Evolutionary conservation across 805 yeast genomes (phyloP), one percentile per base, ranked within the genome.

Genomic region (Wickerhamomyces canadensis): DNA sequence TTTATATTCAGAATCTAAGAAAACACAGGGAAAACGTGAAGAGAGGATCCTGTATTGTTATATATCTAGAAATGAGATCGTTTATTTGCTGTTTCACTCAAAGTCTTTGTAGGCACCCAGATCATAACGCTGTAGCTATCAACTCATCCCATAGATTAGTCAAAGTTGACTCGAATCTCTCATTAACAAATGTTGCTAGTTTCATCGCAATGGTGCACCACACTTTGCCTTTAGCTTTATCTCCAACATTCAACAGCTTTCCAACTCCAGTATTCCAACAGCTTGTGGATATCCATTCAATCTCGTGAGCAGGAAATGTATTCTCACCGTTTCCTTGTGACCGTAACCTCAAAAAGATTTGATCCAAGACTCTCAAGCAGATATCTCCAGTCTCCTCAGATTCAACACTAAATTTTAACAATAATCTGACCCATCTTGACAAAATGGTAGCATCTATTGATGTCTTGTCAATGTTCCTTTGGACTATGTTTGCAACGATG

Each of bases 181-280:
- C 47, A 33, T 54, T 58, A 7, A 52, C 57, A 35, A 58, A 40
- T 10, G 34, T 33, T 2, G 65, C 48, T 26, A 52, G 49, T n/a
- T 47, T 42, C 21, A 52, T 46, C 1, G 66, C 55, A 19, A 38
- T 36, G 15, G 40, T 37, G 39, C 64, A 62, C 62, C 64, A 62
- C 2, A 24, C 19, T 3, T 40, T 34, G 2, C 62, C 62, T 12
- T 36, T 34, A 2, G 31, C 16, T 16, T 45, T 47, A 3, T 56
- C 45, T 4, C 48, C 56, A n/a, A n/a, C n/a, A 6, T 41, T 42
- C 25, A 51, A 45, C 11, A 44, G 24, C n/a, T 38, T 33, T 13
- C 37, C 53, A 4, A 66, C 60, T 1, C 70, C 70, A 29, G 47
- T 45, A 33, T 67, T 67, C 72, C 72, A 67, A 31, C 61, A 51